Evolutionary conservation across 116 monocot genomes (phyloP), one percentile per base, ranked within the genome.

Genomic region (Phalaenopsis hybrid): DNA sequence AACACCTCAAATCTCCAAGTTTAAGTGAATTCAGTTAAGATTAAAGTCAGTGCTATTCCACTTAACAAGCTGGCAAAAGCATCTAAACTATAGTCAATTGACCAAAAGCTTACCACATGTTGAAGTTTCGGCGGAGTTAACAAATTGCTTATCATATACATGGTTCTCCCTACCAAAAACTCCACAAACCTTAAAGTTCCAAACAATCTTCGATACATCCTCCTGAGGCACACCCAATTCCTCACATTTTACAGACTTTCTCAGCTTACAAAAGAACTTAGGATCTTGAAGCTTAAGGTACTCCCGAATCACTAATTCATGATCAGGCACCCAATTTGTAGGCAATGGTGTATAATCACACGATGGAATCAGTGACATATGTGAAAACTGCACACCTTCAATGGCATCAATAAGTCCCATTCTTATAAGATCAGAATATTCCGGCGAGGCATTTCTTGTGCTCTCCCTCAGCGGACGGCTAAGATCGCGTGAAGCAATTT

Each of bases 341-440:
- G 94, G 94, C 57, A 94, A 92, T 41, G 92, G 94, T 28, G 89
- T 87, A 78, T 94, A 92, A 85, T 94, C 90, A 76, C 94, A 94
- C 1, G 94, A 86, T 16, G 94, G 94, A 73, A 94, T 90, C 63
- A 81, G 34, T 20, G 94, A 92, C 92, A 94, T 90, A 12, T 85
- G 88, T 6, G 94, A 90, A 75, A 92, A 94, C 80, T 90, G 94
- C 50, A 94, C 85, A 23, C 94, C 94, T 16, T 94, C 92, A 80
- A 94, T 94, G n/a, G 87, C 86, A 83, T 94, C 94, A 45, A 92
- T 92, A 72, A 94, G 87, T 17, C 94, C 94, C 90, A 94, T 94
- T 79, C 94, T 87, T 72, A 94, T 45, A 43, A 94, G 90, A 84
- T 94, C 94, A 41, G 94, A 90, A 77, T 89, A 94, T 79, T 94